Percentiles rank a stretch among this genome's conserved stretches.
Evolutionary conservation across 208 protist genomes (phyloP).

Genomic region (Trichomonas tenax): DNA sequence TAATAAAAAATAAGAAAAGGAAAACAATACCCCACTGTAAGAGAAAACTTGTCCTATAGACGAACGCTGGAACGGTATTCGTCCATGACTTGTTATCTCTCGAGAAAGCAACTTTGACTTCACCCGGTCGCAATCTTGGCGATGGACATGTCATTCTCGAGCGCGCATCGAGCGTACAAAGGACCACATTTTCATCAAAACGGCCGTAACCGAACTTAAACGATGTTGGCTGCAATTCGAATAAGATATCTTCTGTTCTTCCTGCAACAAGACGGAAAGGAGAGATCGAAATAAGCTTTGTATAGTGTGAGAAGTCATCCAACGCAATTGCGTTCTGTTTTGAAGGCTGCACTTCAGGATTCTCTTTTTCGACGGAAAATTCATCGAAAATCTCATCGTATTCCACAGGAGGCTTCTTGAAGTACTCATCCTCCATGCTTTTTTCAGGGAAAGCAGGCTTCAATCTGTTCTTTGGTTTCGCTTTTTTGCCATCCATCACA

Average conservation of each 20-base stretch:
- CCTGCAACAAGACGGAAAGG: background rate
- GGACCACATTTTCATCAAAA: background rate
- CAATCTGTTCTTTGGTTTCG: background rate
- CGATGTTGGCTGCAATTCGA: background rate
- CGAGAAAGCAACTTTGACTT: background rate
- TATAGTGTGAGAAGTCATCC: background rate
- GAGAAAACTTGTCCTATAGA: background rate
- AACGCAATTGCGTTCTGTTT: background rate
- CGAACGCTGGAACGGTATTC: background rate
- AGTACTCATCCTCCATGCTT: background rate
- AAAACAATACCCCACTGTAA: background rate
- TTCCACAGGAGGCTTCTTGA: background rate
- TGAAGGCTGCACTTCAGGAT: background rate
- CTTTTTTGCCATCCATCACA: background rate
- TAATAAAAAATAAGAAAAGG: background rate
- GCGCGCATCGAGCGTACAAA: background rate
- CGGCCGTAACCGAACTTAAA: background rate
- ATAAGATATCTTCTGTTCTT: background rate
- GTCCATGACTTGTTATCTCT: background rate
- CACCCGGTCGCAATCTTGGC: background rate
- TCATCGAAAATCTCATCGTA: background rate
- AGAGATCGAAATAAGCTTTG: background rate
- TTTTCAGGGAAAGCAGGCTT: background rate
- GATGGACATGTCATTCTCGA: background rate
- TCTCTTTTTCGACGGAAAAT: background rate